Evolutionary conservation across 1,139 yeast species (phyloP), one percentile per base, ranked within the genome.

Genomic region (Zygosaccharomyces sapae): DNA sequence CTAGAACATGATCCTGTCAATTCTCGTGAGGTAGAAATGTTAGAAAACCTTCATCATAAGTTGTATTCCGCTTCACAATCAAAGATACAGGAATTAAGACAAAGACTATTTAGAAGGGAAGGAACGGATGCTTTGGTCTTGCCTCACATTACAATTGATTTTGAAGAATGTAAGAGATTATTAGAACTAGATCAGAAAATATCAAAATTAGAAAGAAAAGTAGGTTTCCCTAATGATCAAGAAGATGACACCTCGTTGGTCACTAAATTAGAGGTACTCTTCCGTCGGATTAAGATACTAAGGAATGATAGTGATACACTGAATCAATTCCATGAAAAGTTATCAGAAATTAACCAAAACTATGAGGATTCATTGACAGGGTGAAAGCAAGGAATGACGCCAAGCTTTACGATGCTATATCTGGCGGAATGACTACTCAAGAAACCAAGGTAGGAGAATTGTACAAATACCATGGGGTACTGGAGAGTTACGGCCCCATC

Each of bases 361-460:
- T 54, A 61, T 57, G 62, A 67, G 53, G 43, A 49, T 33, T 37
- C 62, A 6, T 57, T 45, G 49, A 58, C 35, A 25, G 55, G 43
- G 52, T 47, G 46, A 63, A 44, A 55, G 52, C 49, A 4, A 46
- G 45, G 16, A 54, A 50, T 27, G 66, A 61, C 35, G 44, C 62
- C 22, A 67, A 64, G 31, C 55, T 65, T 41, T 45, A 54, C 50
- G 44, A 56, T 49, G 47, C 47, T 44, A 40, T 57, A 45, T 49
- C 53, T 47, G n/a, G 53, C 54, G 29, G 55, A 60, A 40, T 59
- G 62, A 33, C 51, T 52, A 3, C 46, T 35, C 39, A 47, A 7
- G 49, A 50, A 41, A 41, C 44, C 41, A 71, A 71, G 52, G 62
- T 78, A 24, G 66, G 70, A 37, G 71, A 69, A 46, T 50, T 80